These are phyloP conservation scores for Cladorrhinum sp. DNA, from an alignment of 2,329 filamentous ascomycete genomes.

Conservation along the genomic window DNA sequence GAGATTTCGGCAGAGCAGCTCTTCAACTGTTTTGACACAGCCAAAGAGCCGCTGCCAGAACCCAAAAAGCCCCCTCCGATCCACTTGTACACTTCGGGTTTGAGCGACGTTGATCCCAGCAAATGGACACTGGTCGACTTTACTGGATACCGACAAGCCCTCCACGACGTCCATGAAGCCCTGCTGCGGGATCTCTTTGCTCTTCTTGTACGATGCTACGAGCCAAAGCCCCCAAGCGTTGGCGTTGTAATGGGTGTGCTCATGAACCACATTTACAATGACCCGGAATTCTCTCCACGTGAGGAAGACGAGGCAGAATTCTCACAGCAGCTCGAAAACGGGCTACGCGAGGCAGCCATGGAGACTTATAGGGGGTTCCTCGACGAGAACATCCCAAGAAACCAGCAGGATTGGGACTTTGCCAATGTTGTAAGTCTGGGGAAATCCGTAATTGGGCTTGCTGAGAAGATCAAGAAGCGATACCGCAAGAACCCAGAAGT, in stretches of 20 bases:
- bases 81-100: slow-evolving; percentile 47
- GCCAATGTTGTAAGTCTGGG: slow-evolving; percentile 86
- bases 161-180: slow-evolving; percentile 74
- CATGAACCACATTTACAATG: slow-evolving; percentile 75
- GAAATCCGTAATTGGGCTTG: slow-evolving; percentile 78
- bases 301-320: slow-evolving; percentile 71
- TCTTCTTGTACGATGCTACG: slow-evolving; percentile 83
- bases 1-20: slow-evolving; percentile 78
- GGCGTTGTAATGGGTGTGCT: slow-evolving; percentile 77
- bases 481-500: slow-evolving; percentile 86
- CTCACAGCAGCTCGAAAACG: slow-evolving; percentile 66
- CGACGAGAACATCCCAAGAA: slow-evolving; percentile 73
- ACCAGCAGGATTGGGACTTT: slow-evolving; percentile 84
- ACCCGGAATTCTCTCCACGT: slow-evolving; percentile 70
- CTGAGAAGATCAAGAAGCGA: slow-evolving; percentile 85
- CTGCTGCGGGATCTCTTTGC: slow-evolving; percentile 85
- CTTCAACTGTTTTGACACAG: slow-evolving; percentile 76
- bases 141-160: slow-evolving; percentile 68
- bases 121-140: slow-evolving; percentile 69
- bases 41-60: slow-evolving; percentile 69
- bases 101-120: slow-evolving; percentile 56
- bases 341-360: slow-evolving; percentile 69
- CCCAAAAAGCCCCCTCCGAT: slow-evolving; percentile 61
- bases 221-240: slow-evolving; percentile 78
- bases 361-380: slow-evolving; percentile 79